A percentile compares a stretch with the other conserved stretches of the same genome.
These are phyloP conservation scores for Piper betle DNA, from an alignment of 164 flowering plant species.

Conservation along the genomic window DNA sequence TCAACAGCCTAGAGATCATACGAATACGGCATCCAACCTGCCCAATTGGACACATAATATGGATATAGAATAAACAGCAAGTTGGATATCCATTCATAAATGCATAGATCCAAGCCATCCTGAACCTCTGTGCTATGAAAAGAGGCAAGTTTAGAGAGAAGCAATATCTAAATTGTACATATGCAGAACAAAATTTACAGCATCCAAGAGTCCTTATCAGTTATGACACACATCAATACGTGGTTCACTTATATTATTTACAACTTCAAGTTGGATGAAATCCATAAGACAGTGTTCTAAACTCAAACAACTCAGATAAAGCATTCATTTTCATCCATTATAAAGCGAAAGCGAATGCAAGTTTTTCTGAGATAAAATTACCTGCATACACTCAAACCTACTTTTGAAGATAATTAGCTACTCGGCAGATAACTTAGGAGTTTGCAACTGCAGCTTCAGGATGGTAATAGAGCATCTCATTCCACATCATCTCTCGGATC, in stretches of 20 bases:
- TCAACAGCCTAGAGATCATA: too few species aligned
- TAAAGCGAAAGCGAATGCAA: not conserved
- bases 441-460: constrained; percentile 48
- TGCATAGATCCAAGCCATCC: too few species aligned
- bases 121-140: too few species aligned
- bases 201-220: not conserved
- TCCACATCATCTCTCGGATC: constrained; percentile 88
- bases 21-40: too few species aligned
- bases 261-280: not conserved
- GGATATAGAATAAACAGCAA: too few species aligned
- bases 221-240: not conserved
- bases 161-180: too few species aligned
- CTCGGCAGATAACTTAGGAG: not conserved
- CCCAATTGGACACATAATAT: too few species aligned
- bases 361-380: constrained; percentile 1
- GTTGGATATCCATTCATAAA: too few species aligned
- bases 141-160: not conserved
- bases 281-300: not conserved
- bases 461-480: constrained; percentile 75
- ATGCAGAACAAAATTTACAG: not conserved
- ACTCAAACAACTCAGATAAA: not conserved
- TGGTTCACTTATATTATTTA: not conserved
- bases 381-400: not conserved
- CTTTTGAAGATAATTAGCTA: not conserved
- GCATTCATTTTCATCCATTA: not conserved